Conservation (phyloP, 345 rosid genomes). For the Acer campestre region DNA sequence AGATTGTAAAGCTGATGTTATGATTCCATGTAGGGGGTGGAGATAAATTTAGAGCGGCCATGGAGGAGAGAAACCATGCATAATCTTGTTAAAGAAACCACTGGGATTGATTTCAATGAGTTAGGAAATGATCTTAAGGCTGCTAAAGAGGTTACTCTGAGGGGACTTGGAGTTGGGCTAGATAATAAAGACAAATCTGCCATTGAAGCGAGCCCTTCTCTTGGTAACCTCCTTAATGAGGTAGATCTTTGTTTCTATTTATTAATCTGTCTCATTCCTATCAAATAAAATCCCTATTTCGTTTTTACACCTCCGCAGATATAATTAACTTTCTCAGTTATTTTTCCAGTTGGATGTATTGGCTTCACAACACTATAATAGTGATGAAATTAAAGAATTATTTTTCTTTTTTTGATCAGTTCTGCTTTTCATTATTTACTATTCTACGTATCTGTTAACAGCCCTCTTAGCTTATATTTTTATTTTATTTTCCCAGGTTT, state of each 20-base stretch:
- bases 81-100: slow-evolving; percentile 80
- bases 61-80: slow-evolving; percentile 99
- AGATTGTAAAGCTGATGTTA: slow-evolving; percentile 21
- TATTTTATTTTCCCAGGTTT: slow-evolving; percentile 52
- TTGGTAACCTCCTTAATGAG: slow-evolving; percentile 91
- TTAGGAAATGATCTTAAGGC: slow-evolving; percentile 54
- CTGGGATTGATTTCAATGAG: slow-evolving; percentile 70
- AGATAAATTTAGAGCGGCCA: slow-evolving; percentile 79
- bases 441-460: neutral
- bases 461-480: slow-evolving; percentile 15
- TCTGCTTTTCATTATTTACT: slow-evolving; percentile 1
- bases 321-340: neutral
- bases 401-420: neutral
- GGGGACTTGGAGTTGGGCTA: slow-evolving; percentile 51
- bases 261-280: neutral
- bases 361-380: neutral
- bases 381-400: neutral
- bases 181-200: slow-evolving; percentile 73
- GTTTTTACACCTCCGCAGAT: neutral
- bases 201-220: slow-evolving; percentile 69
- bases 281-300: neutral
- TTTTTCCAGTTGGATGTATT: slow-evolving; percentile 11
- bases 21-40: slow-evolving; percentile 60
- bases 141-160: slow-evolving; percentile 65
- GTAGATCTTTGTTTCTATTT: slow-evolving; percentile 35